These are phyloP conservation scores for Fusarium sterilihyphosum DNA, from an alignment of 2,329 filamentous ascomycete genomes.

Conservation along the genomic window DNA sequence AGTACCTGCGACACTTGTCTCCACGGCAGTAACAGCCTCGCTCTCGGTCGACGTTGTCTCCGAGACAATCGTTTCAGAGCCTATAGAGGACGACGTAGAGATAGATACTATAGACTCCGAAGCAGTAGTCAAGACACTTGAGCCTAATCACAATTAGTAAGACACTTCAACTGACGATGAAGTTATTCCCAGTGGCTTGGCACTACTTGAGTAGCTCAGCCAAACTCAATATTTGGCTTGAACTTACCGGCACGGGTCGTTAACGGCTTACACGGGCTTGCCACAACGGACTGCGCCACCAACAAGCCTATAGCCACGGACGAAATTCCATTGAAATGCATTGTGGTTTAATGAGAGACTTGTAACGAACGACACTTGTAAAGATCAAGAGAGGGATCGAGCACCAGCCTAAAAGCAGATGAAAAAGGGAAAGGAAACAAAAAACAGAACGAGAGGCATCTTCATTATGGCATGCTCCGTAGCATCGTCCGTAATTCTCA, in stretches of 20 bases:
- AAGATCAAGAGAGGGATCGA: too few relatives aligned
- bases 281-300: neutral
- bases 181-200: neutral
- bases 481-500: neutral
- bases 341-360: neutral
- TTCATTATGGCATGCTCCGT: neutral
- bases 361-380: neutral
- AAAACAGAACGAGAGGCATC: neutral
- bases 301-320: neutral
- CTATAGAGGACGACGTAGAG: neutral
- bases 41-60: neutral
- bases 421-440: too few relatives aligned
- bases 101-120: neutral
- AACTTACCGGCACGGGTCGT: neutral
- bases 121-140: neutral
- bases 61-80: neutral
- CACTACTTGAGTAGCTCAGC: neutral
- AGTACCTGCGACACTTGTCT: neutral
- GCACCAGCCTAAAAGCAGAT: neutral
- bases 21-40: fast-evolving
- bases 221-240: neutral
- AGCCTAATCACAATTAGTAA: neutral
- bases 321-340: neutral
- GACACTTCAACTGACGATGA: neutral
- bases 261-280: neutral